Evolutionary conservation across 441 rosid species (phyloP).

Genomic region (Gossypium gossypioides): DNA sequence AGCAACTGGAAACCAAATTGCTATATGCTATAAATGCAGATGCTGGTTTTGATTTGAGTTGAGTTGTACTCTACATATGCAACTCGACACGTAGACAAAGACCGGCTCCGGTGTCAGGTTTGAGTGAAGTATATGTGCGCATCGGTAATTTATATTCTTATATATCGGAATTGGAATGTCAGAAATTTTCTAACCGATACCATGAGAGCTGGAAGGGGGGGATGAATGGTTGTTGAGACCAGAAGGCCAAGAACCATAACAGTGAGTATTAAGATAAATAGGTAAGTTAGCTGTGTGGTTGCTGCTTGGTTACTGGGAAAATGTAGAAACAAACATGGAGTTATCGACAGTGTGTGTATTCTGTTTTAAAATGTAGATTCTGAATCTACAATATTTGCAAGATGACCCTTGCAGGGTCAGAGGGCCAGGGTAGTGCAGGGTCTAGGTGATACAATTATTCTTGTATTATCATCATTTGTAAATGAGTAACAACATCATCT

Average conservation of each 20-base stretch:
- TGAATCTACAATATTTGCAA: not conserved
- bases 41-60: conserved; percentile 96
- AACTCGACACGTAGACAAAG: not conserved
- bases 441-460: not conserved
- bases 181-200: not conserved
- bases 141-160: not conserved
- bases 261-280: not conserved
- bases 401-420: too few relatives aligned
- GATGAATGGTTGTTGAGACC: not conserved
- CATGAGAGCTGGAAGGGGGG: not conserved
- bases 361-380: not conserved
- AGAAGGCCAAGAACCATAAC: not conserved
- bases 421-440: too few relatives aligned
- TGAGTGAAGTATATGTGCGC: not conserved
- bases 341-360: not conserved
- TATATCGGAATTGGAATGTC: not conserved
- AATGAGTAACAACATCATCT: too few relatives aligned
- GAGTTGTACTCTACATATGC: conserved; percentile 17
- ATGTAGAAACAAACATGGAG: not conserved
- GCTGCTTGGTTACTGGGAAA: not conserved
- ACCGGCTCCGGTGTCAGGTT: not conserved
- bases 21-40: conserved; percentile 89
- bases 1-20: conserved; percentile 71
- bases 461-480: not conserved
- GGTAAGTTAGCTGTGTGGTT: not conserved